phyloP scores from a whole-genome alignment of 192 early-diverging fungal genomes.

The Dispira parvispora region DNA sequence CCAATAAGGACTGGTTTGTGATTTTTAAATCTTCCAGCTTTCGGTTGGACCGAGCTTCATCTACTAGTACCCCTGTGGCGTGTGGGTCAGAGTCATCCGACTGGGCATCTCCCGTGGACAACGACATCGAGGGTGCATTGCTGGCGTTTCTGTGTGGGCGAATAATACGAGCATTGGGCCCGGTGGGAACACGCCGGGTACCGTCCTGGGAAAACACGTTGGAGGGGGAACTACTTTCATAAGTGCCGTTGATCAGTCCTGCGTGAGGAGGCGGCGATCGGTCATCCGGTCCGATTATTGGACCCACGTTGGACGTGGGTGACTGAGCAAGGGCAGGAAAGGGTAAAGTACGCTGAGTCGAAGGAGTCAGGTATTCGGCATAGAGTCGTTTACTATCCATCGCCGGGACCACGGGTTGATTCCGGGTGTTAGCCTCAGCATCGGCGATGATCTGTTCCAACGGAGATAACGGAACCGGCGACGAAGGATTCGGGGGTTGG shows the following conservation, averaged over 20 bases:
- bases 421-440: not conserved
- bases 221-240: not conserved
- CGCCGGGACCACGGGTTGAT: not conserved
- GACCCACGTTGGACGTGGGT: not conserved
- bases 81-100: not conserved
- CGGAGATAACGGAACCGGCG: not conserved
- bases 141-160: not conserved
- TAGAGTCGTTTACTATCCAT: not conserved
- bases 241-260: too few species aligned
- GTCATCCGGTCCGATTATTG: not conserved
- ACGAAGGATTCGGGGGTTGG: not conserved
- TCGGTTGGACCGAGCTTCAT: conserved; percentile 27
- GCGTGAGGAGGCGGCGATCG: not conserved
- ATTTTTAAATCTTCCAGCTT: conserved; percentile 32
- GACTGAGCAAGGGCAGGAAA: not conserved
- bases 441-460: conserved; percentile 4
- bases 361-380: not conserved
- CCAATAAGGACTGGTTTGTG: conserved; percentile 27
- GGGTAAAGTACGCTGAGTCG: not conserved
- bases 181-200: conserved; percentile 1
- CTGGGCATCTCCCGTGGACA: not conserved
- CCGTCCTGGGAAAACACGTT: conserved; percentile 9
- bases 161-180: conserved; percentile 9
- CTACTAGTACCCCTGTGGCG: not conserved
- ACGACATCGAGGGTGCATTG: not conserved